phyloP scores from a whole-genome alignment of 495 filamentous ascomycete species.

The Chaetomium fimeti region DNA sequence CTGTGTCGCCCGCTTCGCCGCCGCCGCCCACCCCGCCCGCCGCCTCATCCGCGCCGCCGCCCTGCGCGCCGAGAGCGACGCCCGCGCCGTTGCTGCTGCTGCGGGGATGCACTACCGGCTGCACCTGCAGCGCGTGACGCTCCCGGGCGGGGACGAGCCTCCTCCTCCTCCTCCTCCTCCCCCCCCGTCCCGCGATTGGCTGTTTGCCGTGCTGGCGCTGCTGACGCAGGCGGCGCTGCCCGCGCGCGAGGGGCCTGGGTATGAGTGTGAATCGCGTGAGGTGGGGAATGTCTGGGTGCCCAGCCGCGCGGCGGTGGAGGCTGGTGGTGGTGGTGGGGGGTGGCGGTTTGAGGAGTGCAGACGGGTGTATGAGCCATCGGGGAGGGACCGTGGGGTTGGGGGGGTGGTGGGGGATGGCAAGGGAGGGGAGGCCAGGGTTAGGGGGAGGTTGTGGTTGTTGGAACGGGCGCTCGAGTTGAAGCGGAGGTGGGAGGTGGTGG shows the following conservation, averaged over 20 bases:
- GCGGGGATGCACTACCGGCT: conserved; percentile 1
- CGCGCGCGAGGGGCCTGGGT: not conserved
- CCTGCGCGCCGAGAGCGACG: not conserved
- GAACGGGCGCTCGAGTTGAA: not conserved
- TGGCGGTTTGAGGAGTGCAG: not conserved
- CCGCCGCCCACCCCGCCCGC: not conserved
- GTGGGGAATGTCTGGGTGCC: not conserved
- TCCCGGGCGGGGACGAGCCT: not conserved
- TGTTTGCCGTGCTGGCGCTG: conserved; percentile 1
- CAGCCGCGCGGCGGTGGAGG: not conserved
- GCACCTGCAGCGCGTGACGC: not conserved
- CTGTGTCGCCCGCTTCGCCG: not conserved
- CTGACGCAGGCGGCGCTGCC: conserved; percentile 13
- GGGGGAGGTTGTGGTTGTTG: not conserved
- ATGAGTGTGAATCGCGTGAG: not conserved
- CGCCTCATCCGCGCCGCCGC: not conserved
- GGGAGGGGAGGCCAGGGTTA: not conserved
- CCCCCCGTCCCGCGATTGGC: not conserved
- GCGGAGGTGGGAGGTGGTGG: not conserved
- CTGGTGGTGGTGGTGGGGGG: not conserved
- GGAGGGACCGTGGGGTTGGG: not conserved
- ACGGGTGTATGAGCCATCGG: not conserved
- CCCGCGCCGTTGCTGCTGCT: not conserved
- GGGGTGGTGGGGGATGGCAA: not conserved
- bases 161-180: too few species aligned